Base-by-base conservation (phyloP, 257 asterid species). In the Solanum corneliomulleri region DNA sequence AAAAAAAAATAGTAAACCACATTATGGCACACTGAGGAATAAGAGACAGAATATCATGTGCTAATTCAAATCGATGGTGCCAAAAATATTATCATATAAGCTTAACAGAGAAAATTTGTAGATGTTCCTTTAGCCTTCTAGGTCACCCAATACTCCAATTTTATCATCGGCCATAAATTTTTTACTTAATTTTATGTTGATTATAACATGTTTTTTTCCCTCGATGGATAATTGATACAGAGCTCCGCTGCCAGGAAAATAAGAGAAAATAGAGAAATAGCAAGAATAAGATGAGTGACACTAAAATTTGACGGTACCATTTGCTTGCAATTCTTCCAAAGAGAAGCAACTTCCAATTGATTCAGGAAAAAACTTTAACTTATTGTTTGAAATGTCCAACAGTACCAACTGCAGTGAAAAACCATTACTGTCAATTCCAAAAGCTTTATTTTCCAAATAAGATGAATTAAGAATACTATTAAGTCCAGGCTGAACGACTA, bases 321-420 rank as follows among this genome's bases (percentile, higher is more conserved):
- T 93, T 85, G 98, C 99, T 90, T 95, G 99, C 86, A 97, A 92
- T 91, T 97, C 99, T 91, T 97, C 99, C 87, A 97, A 91, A 64
- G 98, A 95, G 91, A 92, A 95, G 91, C 99, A 96, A 90, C 98
- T 94, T 84, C 99, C 99, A 88, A 95, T 93, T 74, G 99, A 97
- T 90, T 97, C 98, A 0, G 99, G 98, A 77, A 97, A 95, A 89
- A 58, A 88, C 90, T 92, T 92, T 90, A 97, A 89, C 91, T 94
- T 91, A 93, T 97, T 95, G 92, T 90, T 94, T 62, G 99, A 95
- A 84, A 97, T 94, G 89, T 97, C 94, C 88, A 97, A 90, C 89
- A 97, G 91, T 88, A 94, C 93, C 95, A 97, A 91, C 99, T 95
- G 96, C 93, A 93, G 89, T 47, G 69, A 91, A 87, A 80, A 29